Base-by-base conservation (phyloP, 495 filamentous ascomycete species). In the Pyrenula massariospora region DNA sequence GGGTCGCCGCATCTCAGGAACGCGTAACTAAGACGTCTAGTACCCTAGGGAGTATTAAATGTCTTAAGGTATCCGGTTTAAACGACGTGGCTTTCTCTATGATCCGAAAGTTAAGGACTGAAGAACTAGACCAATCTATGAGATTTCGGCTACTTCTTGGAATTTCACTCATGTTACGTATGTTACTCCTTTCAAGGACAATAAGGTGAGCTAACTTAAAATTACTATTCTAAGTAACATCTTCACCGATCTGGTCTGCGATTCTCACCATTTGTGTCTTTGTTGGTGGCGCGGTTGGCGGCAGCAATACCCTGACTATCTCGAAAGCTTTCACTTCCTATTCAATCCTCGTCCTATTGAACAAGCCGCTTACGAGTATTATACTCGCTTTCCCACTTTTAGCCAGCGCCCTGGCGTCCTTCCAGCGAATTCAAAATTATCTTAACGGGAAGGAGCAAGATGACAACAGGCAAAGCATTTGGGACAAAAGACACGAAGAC, bases 21-120 rank as follows among this genome's bases (percentile, higher is more conserved):
- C n/a, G n/a, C n/a, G n/a, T n/a, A n/a, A n/a, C n/a, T n/a, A n/a
- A n/a, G n/a, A n/a, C n/a, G n/a, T n/a, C 69, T 3, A 60, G 72
- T 0, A 76, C 81, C 68, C 62, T 86, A 3, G 66, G 74, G 11
- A 71, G 77, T 0, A 81, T 84, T 60, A 84, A 85, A 58, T 75
- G 77, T 22, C 67, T 84, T 22, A 85, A 84, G 58, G 81, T 83
- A 75, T 69, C 75, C 10, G 83, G 80, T 2, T 59, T 84, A 2
- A 71, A 73, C n/a, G 59, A 68, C 0, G 53, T 51, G 2, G 57
- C 81, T 2, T 63, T 64, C 1, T 20, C 61, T n/a, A 72, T 66
- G 20, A 66, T 87, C 0, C 72, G 82, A 50, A 59, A 63, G 0
- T 63, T 85, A 25, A 74, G 80, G 10, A 65, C 80, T 15, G 71